A percentile compares a stretch with the other conserved stretches of the same genome.
phyloP scores from a whole-genome alignment of 805 yeast species.

The Starmerella kuoi region DNA sequence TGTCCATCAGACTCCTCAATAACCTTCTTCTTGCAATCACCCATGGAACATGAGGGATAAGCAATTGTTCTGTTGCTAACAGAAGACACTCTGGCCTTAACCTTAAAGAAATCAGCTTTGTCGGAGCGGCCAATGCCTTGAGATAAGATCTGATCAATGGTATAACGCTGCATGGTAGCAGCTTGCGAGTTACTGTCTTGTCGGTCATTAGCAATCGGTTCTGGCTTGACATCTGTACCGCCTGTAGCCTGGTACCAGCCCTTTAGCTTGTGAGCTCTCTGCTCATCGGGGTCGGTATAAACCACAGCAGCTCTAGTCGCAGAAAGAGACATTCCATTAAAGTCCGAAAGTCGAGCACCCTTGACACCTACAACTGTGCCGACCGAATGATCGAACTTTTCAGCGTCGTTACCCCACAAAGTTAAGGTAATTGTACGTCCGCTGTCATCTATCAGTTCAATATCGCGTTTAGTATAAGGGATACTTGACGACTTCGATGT shows the following conservation, averaged over 20 bases:
- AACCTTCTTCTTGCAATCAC: constrained; percentile 74
- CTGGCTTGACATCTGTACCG: constrained; percentile 23
- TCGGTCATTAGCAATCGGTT: constrained; percentile 21
- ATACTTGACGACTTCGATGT: constrained; percentile 80
- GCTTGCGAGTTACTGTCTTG: neutral
- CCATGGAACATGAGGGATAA: constrained; percentile 77
- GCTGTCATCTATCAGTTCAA: constrained; percentile 74
- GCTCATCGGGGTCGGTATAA: constrained; percentile 71
- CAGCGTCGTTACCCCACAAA: constrained; percentile 81
- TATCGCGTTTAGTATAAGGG: constrained; percentile 84
- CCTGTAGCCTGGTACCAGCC: constrained; percentile 94
- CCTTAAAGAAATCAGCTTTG: constrained; percentile 62
- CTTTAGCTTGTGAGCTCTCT: constrained; percentile 74
- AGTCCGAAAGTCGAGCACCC: constrained; percentile 81
- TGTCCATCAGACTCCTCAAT: constrained; percentile 57
- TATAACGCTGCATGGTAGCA: constrained; percentile 35
- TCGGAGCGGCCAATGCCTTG: constrained; percentile 64
- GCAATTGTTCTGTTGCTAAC: constrained; percentile 65
- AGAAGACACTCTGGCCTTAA: constrained; percentile 63
- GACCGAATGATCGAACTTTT: constrained; percentile 51
- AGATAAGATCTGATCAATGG: constrained; percentile 51
- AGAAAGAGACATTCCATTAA: constrained; percentile 73
- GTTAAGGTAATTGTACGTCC: constrained; percentile 67
- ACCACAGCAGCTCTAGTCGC: constrained; percentile 68
- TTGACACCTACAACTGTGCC: constrained; percentile 76